Base-by-base conservation (phyloP, 805 yeast genomes). In the Debaryomyces hansenii region DNA sequence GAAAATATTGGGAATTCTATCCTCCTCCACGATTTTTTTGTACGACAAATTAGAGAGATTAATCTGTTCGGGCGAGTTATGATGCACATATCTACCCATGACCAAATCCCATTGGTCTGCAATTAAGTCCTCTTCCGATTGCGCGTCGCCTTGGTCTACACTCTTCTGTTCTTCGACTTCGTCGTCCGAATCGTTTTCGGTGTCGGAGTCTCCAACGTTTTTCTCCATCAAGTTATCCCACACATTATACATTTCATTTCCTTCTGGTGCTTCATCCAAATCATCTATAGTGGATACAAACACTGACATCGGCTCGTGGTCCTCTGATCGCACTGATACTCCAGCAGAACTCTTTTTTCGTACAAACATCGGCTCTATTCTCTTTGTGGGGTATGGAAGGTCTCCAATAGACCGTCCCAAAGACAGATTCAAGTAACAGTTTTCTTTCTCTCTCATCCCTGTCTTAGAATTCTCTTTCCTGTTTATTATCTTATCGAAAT, bases 21-120 rank as follows among this genome's bases (percentile, higher is more conserved):
- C 44, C 16, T 52, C 57, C 10, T 42, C 47, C 29, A 62, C 35
- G 35, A 69, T 55, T 10, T 54, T 52, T 12, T 64, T 57, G 48
- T 59, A 65, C 2, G 76, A 62, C 6, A 66, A 63, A 48, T 66
- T 56, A 0, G 82, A 75, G 20, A 80, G 51, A 57, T 80, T 80
- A 48, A 80, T 69, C 56, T 80, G 82, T 35, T 64, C 66, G 2
- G 74, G 71, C 1, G 84, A 66, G 45, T 76, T 69, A 11, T 63
- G 65, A 10, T 52, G 46, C 34, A 80, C 68, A 54, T 70, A 80
- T n/a, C 54, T 59, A 18, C 55, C 49, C 14, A 80, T 58, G 36
- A 80, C 72, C 43, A 55, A 48, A 18, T 58, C 50, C 70, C 78
- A 75, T 49, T 73, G 73, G 31, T 53, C 52, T 0, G 31, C 36